A percentile compares a stretch with the other conserved stretches of the same genome.
Evolutionary conservation across 2,329 filamentous ascomycete species (phyloP).

Genomic region (Calonectria crousiana): DNA sequence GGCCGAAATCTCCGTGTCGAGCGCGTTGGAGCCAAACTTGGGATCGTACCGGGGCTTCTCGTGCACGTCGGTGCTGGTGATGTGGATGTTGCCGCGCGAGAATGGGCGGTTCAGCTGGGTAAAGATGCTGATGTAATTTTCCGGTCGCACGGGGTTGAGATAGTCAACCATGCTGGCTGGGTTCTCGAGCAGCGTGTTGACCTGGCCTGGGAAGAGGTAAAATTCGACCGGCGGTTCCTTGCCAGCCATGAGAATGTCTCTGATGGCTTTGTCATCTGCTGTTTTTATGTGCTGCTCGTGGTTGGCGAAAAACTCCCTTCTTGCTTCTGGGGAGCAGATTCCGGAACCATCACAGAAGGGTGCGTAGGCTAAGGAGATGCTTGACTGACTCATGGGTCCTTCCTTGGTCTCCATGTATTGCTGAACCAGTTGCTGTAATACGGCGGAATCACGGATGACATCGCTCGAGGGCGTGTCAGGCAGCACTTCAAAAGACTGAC

Average conservation of each 20-base stretch:
- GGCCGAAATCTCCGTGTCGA: constrained; percentile 1
- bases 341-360: not conserved
- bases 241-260: not conserved
- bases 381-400: not conserved
- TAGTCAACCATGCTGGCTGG: not conserved
- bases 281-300: not conserved
- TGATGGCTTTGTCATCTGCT: not conserved
- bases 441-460: not conserved
- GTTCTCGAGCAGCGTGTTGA: not conserved
- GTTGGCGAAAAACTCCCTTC: not conserved
- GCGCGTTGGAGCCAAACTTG: not conserved
- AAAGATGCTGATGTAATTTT: not conserved
- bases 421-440: not conserved
- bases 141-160: not conserved
- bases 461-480: not conserved
- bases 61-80: not conserved
- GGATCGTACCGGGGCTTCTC: not conserved
- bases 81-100: constrained; percentile 3
- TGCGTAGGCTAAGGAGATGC: not conserved
- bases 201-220: not conserved
- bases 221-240: not conserved
- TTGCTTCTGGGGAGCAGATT: not conserved
- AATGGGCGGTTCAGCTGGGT: not conserved
- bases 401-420: not conserved
- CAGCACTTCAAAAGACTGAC: not conserved